These are phyloP conservation scores for Centella asiatica DNA, from an alignment of 129 eudicot genomes.

Conservation along the genomic window DNA sequence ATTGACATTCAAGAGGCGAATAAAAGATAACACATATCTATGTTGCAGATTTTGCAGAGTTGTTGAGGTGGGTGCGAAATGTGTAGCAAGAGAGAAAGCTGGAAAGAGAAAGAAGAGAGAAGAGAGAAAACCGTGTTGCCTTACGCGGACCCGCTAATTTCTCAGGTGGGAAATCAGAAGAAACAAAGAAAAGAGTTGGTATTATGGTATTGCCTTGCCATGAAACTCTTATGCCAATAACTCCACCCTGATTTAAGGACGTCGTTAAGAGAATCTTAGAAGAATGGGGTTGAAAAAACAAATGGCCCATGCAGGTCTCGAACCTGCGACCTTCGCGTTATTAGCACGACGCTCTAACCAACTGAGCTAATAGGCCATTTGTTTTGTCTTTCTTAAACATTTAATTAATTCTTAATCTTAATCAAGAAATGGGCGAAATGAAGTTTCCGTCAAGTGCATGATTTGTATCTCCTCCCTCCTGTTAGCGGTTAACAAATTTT, in stretches of 20 bases:
- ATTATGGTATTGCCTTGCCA: too few species aligned
- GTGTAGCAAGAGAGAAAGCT: not conserved
- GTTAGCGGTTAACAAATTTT: too few species aligned
- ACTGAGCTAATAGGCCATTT: constrained; percentile 94
- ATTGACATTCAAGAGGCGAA: not conserved
- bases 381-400: too few species aligned
- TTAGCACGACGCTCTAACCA: constrained; percentile 97
- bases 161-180: constrained; percentile 20
- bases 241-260: too few species aligned
- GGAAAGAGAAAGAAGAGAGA: constrained; percentile 14
- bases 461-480: too few species aligned
- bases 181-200: too few species aligned
- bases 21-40: not conserved
- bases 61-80: not conserved
- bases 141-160: constrained; percentile 37
- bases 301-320: constrained; percentile 95
- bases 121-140: constrained; percentile 52
- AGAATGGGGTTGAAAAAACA: too few species aligned
- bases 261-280: too few species aligned
- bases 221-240: too few species aligned
- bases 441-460: too few species aligned
- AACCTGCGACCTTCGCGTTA: constrained; percentile 87
- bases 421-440: too few species aligned
- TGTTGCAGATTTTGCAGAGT: not conserved
- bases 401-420: too few species aligned